These are phyloP conservation scores for Saccharomycopsis guyanensis DNA, from an alignment of 805 yeast genomes.

Conservation along the genomic window DNA sequence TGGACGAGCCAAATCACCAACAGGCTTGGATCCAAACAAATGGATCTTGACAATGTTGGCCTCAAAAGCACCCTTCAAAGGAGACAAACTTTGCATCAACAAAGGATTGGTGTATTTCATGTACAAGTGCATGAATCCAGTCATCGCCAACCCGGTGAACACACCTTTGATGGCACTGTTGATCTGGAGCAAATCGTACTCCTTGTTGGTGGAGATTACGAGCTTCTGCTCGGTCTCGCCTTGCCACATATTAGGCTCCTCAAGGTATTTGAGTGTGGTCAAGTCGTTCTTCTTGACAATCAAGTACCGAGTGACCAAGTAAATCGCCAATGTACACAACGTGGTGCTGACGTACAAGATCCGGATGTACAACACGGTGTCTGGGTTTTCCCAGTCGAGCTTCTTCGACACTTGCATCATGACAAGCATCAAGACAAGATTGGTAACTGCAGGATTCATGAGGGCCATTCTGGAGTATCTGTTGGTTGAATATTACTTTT, in stretches of 20 bases:
- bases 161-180: conserved; percentile 73
- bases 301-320: conserved; percentile 51
- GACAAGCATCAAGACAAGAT: conserved; percentile 83
- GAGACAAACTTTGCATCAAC: conserved; percentile 87
- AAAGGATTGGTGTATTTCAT: conserved; percentile 96
- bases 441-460: conserved; percentile 86
- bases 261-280: conserved; percentile 85
- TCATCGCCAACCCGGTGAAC: conserved; percentile 88
- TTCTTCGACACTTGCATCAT: conserved; percentile 93
- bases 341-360: conserved; percentile 63
- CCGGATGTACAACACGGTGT: conserved; percentile 66
- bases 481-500: not conserved
- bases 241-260: conserved; percentile 71
- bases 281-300: conserved; percentile 77
- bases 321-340: conserved; percentile 53
- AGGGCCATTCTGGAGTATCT: conserved; percentile 7
- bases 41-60: conserved; percentile 88
- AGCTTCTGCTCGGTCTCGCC: conserved; percentile 69
- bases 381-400: conserved; percentile 82
- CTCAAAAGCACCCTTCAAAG: conserved; percentile 85
- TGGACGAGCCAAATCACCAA: conserved; percentile 93
- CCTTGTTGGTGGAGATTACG: conserved; percentile 87
- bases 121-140: conserved; percentile 97
- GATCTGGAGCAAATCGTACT: conserved; percentile 87
- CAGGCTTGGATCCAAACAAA: conserved; percentile 70